phyloP scores from a whole-genome alignment of 495 filamentous ascomycete species.

The Neurospora sp. region DNA sequence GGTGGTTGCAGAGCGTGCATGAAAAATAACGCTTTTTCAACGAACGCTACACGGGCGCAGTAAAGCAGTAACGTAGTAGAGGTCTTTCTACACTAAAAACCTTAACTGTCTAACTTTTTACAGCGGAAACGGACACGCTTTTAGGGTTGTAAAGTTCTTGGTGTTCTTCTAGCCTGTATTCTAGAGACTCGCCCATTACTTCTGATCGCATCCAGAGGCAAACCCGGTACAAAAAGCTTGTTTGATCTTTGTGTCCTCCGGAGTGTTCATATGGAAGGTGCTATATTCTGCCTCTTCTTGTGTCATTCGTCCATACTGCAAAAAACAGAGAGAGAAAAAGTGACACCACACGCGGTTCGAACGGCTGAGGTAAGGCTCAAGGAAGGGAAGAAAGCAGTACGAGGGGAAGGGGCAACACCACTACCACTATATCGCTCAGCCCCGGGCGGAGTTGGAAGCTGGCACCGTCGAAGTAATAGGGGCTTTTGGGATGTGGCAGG shows the following conservation, averaged over 20 bases:
- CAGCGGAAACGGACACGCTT: too few species aligned
- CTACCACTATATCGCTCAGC: neutral
- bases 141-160: neutral
- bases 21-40: too few species aligned
- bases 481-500: neutral
- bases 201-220: neutral
- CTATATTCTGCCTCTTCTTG: neutral
- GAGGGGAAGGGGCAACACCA: neutral
- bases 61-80: too few species aligned
- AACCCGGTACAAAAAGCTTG: neutral
- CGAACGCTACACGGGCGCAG: too few species aligned
- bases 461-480: neutral
- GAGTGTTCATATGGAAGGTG: neutral
- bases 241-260: neutral
- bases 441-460: neutral
- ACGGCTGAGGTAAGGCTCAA: neutral
- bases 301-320: neutral
- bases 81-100: too few species aligned
- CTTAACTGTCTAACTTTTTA: too few species aligned
- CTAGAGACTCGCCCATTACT: neutral
- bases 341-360: neutral
- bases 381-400: neutral
- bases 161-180: too few species aligned
- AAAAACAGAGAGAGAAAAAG: neutral
- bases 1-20: too few species aligned